phyloP scores from a whole-genome alignment of 176 grass and related monocot species.

The Oryza brachyantha region DNA sequence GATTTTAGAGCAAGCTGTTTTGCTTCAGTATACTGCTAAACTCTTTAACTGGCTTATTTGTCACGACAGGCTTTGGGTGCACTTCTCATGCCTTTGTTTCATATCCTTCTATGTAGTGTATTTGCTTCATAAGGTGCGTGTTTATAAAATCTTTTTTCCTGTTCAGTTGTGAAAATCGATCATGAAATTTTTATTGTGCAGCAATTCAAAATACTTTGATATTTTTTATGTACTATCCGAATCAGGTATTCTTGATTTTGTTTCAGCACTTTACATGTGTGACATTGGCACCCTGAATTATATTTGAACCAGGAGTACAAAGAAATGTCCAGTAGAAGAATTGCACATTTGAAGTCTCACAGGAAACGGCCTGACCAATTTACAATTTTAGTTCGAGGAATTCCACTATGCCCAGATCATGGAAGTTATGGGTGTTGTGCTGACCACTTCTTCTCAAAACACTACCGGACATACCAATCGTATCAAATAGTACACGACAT shows the following conservation, averaged over 20 bases:
- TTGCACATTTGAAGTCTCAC: conserved; percentile 54
- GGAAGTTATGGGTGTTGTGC: conserved; percentile 63
- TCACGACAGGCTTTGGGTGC: conserved; percentile 81
- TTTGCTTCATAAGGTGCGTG: conserved; percentile 68
- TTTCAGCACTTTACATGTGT: not conserved
- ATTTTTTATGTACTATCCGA: not conserved
- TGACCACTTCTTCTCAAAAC: conserved; percentile 86
- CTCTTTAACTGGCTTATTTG: conserved; percentile 1
- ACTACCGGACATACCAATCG: conserved; percentile 60
- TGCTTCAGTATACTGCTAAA: not conserved
- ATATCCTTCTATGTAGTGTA: conserved; percentile 75
- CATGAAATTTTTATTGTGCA: not conserved
- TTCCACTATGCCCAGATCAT: conserved; percentile 65
- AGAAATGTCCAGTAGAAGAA: conserved; percentile 50
- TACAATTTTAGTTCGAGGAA: conserved; percentile 76
- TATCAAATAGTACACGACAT: conserved; percentile 60
- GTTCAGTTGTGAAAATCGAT: not conserved
- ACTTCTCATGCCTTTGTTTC: conserved; percentile 73
- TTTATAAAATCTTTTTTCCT: not conserved
- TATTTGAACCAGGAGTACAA: conserved; percentile 62
- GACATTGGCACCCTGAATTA: not conserved
- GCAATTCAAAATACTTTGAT: not conserved
- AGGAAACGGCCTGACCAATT: conserved; percentile 63
- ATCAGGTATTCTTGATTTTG: not conserved
- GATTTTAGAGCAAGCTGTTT: not conserved